Conservation (phyloP, 2,329 filamentous ascomycete genomes). For the Pestalotiopsis sp. region DNA sequence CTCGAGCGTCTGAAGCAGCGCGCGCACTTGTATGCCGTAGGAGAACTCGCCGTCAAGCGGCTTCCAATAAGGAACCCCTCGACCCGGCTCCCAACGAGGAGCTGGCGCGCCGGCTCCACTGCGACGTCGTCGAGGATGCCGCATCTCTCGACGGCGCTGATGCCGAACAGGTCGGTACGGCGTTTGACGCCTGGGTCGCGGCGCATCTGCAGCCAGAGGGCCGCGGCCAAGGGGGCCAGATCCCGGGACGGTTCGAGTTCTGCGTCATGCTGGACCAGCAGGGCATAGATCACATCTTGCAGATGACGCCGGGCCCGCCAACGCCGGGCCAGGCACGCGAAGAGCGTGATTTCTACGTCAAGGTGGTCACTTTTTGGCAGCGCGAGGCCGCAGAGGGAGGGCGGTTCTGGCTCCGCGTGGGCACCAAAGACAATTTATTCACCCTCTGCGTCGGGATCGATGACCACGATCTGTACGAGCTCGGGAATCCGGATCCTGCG, state of each 20-base stretch:
- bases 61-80: neutral
- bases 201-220: neutral
- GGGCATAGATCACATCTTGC: neutral
- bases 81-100: neutral
- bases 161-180: neutral
- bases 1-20: neutral
- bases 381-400: neutral
- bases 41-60: neutral
- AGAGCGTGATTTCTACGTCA: neutral
- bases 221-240: too few species aligned
- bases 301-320: neutral
- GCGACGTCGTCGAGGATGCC: neutral
- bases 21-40: neutral
- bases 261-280: neutral
- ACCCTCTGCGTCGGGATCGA: neutral
- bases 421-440: neutral
- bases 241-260: neutral
- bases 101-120: neutral
- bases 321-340: neutral
- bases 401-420: neutral
- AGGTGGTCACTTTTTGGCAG: neutral
- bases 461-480: neutral
- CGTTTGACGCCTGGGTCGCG: neutral
- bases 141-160: neutral
- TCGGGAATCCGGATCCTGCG: neutral